These are phyloP conservation scores for Chytriomyces sp. DNA, from an alignment of 192 early-diverging fungal species.

Conservation along the genomic window DNA sequence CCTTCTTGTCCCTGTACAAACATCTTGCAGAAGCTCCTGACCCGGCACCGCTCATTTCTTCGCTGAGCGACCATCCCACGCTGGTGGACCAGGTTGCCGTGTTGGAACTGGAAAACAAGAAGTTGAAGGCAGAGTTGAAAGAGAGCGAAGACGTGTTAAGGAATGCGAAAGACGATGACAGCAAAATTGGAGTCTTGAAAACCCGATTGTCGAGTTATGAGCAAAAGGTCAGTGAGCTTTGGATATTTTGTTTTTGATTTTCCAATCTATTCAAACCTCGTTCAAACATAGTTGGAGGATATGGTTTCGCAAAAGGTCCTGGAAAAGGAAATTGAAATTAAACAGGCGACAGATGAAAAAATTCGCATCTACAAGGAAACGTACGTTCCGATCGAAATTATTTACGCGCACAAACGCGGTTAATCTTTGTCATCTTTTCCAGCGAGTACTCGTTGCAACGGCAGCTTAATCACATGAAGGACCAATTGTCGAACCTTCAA, in stretches of 20 bases:
- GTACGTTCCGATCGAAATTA: slow-evolving; percentile 37
- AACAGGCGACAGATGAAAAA: slow-evolving; percentile 77
- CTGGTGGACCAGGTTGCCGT: slow-evolving; percentile 49
- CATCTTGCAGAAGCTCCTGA: slow-evolving; percentile 81
- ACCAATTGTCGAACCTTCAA: slow-evolving; percentile 70
- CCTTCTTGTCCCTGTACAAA: slow-evolving; percentile 83
- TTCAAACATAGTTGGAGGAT: slow-evolving; percentile 57
- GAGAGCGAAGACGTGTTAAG: slow-evolving; percentile 50
- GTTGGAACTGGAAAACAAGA: slow-evolving; percentile 59
- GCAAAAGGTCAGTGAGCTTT: slow-evolving; percentile 56
- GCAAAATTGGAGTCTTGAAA: slow-evolving; percentile 56
- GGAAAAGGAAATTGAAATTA: slow-evolving; percentile 74
- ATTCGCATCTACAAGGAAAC: slow-evolving; percentile 81
- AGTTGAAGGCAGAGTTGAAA: slow-evolving; percentile 58
- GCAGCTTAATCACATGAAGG: slow-evolving; percentile 80
- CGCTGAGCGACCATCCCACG: slow-evolving; percentile 48
- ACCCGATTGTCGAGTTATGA: slow-evolving; percentile 66
- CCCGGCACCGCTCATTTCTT: slow-evolving; percentile 73
- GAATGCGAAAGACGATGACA: slow-evolving; percentile 51
- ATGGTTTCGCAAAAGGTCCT: slow-evolving; percentile 70
- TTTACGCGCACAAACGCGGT: not conserved
- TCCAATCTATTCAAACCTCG: slow-evolving; percentile 14
- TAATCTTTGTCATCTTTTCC: not conserved
- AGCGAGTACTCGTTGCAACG: slow-evolving; percentile 82
- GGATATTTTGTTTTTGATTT: not conserved